These are phyloP conservation scores for Trypanosoma brucei DNA, from an alignment of 208 protist genomes.

Conservation along the genomic window DNA sequence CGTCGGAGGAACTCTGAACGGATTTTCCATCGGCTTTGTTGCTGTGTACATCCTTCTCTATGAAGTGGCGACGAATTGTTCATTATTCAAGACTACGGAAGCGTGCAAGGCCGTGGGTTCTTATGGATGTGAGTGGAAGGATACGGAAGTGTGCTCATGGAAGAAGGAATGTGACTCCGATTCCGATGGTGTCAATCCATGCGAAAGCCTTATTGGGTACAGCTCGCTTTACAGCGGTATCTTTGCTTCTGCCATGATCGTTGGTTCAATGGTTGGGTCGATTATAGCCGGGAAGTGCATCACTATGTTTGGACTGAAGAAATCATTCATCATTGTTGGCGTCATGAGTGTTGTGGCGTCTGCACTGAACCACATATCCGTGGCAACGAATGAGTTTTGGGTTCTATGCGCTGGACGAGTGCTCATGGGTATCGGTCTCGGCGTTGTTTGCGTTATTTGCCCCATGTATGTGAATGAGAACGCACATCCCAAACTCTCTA, in stretches of 20 bases:
- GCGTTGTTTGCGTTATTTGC: conserved; percentile 54
- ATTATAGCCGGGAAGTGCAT: conserved; percentile 49
- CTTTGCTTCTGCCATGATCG: conserved; percentile 80
- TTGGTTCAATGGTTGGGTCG: conserved; percentile 73
- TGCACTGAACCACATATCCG: conserved; percentile 62
- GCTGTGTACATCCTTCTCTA: no score
- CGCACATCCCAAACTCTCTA: conserved; percentile 43
- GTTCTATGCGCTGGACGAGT: conserved; percentile 66
- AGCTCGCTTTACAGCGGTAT: conserved; percentile 57
- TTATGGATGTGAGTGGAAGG: conserved; percentile 51
- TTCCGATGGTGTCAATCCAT: conserved; percentile 34
- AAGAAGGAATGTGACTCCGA: conserved; percentile 54
- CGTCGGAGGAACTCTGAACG: conserved; percentile 49
- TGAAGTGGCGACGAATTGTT: neutral
- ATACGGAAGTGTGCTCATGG: conserved; percentile 24
- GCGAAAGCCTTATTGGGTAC: conserved; percentile 54
- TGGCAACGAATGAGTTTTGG: conserved; percentile 57
- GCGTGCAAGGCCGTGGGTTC: conserved; percentile 36
- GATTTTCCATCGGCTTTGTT: no score
- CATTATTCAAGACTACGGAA: neutral
- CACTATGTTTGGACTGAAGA: conserved; percentile 39
- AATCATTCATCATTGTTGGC: conserved; percentile 56
- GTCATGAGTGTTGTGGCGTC: conserved; percentile 48
- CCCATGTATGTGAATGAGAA: conserved; percentile 79
- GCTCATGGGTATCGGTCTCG: conserved; percentile 65